Percentiles rank a stretch among this genome's conserved stretches.
Evolutionary conservation across 2,329 filamentous ascomycete species (phyloP).

Genomic region (Grosmannia penicillata): DNA sequence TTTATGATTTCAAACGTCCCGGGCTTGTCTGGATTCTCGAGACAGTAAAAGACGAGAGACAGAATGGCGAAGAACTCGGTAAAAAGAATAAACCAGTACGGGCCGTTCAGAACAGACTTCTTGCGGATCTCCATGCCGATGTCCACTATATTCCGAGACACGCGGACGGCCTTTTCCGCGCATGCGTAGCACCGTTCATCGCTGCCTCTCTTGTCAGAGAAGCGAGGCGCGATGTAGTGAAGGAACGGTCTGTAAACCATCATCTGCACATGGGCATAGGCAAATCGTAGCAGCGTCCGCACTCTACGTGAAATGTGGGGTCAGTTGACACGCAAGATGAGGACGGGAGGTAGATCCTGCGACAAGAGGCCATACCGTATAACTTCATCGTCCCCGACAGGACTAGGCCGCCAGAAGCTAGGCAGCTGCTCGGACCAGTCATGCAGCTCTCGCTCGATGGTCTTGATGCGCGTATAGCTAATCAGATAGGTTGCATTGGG

Average conservation of each 20-base stretch:
- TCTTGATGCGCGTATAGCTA: slow-evolving; percentile 47
- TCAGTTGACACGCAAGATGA: neutral
- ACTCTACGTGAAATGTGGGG: slow-evolving; percentile 22
- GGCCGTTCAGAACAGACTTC: slow-evolving; percentile 43
- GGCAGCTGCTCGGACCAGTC: slow-evolving; percentile 56
- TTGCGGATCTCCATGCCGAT: slow-evolving; percentile 8
- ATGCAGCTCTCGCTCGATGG: slow-evolving; percentile 48
- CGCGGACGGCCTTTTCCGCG: slow-evolving; percentile 43
- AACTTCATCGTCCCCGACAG: slow-evolving; percentile 59
- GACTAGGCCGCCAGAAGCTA: slow-evolving; percentile 61
- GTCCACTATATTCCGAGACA: slow-evolving; percentile 54
- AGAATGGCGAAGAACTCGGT: slow-evolving; percentile 72
- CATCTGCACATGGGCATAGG: slow-evolving; percentile 73
- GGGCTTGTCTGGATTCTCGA: slow-evolving; percentile 64
- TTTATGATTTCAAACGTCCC: slow-evolving; percentile 67
- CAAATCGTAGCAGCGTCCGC: slow-evolving; percentile 64
- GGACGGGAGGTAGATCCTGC: neutral
- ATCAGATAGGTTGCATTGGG: slow-evolving; percentile 42
- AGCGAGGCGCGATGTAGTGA: slow-evolving; percentile 61
- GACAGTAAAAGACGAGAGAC: slow-evolving; percentile 63
- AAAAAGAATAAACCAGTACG: slow-evolving; percentile 79
- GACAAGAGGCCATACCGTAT: slow-evolving; percentile 43
- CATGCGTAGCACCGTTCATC: slow-evolving; percentile 70
- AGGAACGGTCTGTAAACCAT: slow-evolving; percentile 72
- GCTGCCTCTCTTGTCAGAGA: slow-evolving; percentile 39